A percentile compares a stretch with the other conserved stretches of the same genome.
Evolutionary conservation across 2,329 filamentous ascomycete species (phyloP).

Genomic region (Fusarium sp.): DNA sequence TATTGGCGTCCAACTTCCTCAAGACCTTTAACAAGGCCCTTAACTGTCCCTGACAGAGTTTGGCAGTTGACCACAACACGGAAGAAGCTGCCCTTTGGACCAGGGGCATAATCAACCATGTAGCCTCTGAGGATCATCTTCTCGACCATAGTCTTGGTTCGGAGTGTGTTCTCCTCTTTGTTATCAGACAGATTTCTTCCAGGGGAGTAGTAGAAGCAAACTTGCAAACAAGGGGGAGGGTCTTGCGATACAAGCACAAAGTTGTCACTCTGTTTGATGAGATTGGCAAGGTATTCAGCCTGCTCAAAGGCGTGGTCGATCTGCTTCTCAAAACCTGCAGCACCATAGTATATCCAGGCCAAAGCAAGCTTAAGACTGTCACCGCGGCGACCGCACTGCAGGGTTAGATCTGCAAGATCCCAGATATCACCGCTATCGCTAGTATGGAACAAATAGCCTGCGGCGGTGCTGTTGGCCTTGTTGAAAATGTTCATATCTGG

Average conservation of each 20-base stretch:
- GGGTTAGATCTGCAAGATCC: conserved; percentile 91
- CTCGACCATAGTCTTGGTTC: conserved; percentile 60
- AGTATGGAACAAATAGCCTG: conserved; percentile 85
- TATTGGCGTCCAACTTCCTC: conserved; percentile 54
- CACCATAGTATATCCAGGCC: conserved; percentile 89
- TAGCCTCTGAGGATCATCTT: conserved; percentile 62
- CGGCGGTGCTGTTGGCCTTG: conserved; percentile 83
- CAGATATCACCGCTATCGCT: conserved; percentile 70
- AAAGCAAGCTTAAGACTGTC: conserved; percentile 90
- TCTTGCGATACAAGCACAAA: conserved; percentile 79
- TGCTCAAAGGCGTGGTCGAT: conserved; percentile 78
- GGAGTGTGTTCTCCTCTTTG: conserved; percentile 57
- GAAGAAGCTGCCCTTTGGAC: conserved; percentile 65
- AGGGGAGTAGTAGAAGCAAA: conserved; percentile 90
- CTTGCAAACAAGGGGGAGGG: conserved; percentile 88
- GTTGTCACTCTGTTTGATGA: conserved; percentile 64
- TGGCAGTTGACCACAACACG: conserved; percentile 68
- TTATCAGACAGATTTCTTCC: conserved; percentile 57
- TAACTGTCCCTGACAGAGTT: conserved; percentile 61
- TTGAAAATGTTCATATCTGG: conserved; percentile 82
- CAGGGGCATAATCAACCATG: conserved; percentile 71
- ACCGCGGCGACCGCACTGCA: conserved; percentile 89
- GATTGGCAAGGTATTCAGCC: conserved; percentile 73
- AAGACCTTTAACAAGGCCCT: conserved; percentile 64
- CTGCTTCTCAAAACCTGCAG: conserved; percentile 73